Evolutionary conservation across 805 yeast genomes (phyloP).

Genomic region (Groenewaldozyma tartarivorans): DNA sequence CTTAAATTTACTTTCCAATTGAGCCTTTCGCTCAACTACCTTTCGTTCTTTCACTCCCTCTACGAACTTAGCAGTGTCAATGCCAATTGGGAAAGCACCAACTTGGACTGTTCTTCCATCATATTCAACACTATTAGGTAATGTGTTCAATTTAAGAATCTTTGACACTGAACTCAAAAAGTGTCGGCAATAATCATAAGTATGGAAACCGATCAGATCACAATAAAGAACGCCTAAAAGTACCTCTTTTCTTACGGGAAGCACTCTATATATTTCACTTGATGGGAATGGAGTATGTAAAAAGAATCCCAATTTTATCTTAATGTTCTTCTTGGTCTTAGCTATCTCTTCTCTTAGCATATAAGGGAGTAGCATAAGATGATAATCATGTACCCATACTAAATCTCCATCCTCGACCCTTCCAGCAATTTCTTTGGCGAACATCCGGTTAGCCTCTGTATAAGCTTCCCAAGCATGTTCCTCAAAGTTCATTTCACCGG

Average conservation of each 20-base stretch:
- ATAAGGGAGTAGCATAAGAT: slow-evolving; percentile 87
- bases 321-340: slow-evolving; percentile 36
- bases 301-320: slow-evolving; percentile 81
- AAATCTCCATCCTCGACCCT: slow-evolving; percentile 73
- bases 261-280: slow-evolving; percentile 86
- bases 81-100: slow-evolving; percentile 99
- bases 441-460: slow-evolving; percentile 78
- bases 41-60: slow-evolving; percentile 58
- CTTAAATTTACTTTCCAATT: slow-evolving; percentile 55
- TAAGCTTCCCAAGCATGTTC: slow-evolving; percentile 98
- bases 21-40: slow-evolving; percentile 58
- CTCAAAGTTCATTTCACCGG: slow-evolving; percentile 97
- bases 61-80: slow-evolving; percentile 84
- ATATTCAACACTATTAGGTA: slow-evolving; percentile 84
- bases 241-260: slow-evolving; percentile 92
- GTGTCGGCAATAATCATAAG: slow-evolving; percentile 98
- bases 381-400: slow-evolving; percentile 98
- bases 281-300: slow-evolving; percentile 98
- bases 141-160: slow-evolving; percentile 68
- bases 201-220: slow-evolving; percentile 94
- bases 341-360: slow-evolving; percentile 59
- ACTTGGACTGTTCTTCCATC: slow-evolving; percentile 69
- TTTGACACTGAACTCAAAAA: slow-evolving; percentile 83
- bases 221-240: slow-evolving; percentile 86
- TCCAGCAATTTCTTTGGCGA: slow-evolving; percentile 64